Evolutionary conservation across 1,284 basidiomycete species (phyloP).

Genomic region (Puccinia hordei): DNA sequence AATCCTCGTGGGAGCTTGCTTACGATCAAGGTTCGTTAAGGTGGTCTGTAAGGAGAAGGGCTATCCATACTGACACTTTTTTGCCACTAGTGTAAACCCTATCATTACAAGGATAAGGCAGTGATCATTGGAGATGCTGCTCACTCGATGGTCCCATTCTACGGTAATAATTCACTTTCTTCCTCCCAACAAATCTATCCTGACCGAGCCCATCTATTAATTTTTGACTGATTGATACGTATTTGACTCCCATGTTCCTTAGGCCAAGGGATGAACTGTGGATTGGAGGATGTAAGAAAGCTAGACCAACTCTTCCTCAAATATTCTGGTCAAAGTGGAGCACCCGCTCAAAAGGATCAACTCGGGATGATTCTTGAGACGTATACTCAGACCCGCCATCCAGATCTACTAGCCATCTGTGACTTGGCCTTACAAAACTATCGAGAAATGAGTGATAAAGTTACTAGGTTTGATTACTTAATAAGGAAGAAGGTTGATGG

Average conservation of each 20-base stretch:
- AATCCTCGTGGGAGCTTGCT: conserved; percentile 88
- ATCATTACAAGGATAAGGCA: conserved; percentile 84
- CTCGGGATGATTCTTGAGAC: conserved; percentile 70
- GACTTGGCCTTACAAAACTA: conserved; percentile 94
- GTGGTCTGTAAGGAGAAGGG: neutral
- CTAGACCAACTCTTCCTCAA: conserved; percentile 74
- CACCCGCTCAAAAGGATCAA: conserved; percentile 55
- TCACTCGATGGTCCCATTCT: conserved; percentile 88
- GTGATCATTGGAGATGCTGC: conserved; percentile 90
- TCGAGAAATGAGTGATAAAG: conserved; percentile 64
- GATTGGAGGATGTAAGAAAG: conserved; percentile 92
- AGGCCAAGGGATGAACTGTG: conserved; percentile 93
- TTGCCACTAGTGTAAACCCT: conserved; percentile 71
- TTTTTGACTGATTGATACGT: neutral
- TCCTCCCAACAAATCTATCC: neutral
- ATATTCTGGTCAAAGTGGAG: conserved; percentile 64
- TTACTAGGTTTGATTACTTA: conserved; percentile 35
- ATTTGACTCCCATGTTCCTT: neutral
- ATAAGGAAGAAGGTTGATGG: conserved; percentile 38
- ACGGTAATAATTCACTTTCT: conserved; percentile 62
- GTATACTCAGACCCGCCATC: conserved; percentile 79
- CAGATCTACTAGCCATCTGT: conserved; percentile 85
- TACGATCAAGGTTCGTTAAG: conserved; percentile 74
- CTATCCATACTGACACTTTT: neutral
- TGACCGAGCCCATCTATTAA: neutral